Evolutionary conservation across 306 rosid genomes (phyloP), one percentile per base, ranked within the genome.

Genomic region (Dryas drummondii): DNA sequence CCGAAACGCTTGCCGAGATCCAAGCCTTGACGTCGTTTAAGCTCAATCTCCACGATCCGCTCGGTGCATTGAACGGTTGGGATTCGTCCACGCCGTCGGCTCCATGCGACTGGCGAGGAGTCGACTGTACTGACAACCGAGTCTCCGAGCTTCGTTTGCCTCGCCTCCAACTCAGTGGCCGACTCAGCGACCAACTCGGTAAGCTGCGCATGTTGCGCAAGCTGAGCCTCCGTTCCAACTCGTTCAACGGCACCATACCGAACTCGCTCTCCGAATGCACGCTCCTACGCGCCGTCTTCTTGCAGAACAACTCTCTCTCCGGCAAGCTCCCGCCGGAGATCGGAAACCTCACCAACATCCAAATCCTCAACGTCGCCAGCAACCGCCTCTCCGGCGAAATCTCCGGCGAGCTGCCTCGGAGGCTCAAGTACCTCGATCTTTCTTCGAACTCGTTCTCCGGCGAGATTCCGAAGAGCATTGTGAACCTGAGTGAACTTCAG

Each of bases 101-200:
- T 12, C 98, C 98, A 0, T 93, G 97, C 54, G 92, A 93, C 87
- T 93, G 98, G 98, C 88, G 91, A 2, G 98, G 98, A 4, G 88
- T 93, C 17, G 40, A 87, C 41, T 27, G 26, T 19, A 62, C 74
- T n/a, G 52, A 61, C 59, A 78, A 66, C 67, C 86, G 91, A 26
- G 96, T 93, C 74, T 76, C 87, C 0, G 97, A 89, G 84, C 84
- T 93, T 51, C 96, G 97, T 5, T 58, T 93, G 75, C 97, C 97
- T 70, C 88, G 89, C 26, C 90, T 90, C 80, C 92, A 86, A 74
- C 98, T 90, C 72, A 79, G 78, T 37, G 98, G 98, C 7, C 78
- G 88, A 1, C 92, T 93, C 83, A 86, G 86, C 59, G 89, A 87
- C 62, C 84, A 83, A 11, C 62, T 93, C 6, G 85, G 86, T 0